Percentiles rank a stretch among this genome's conserved stretches.
Evolutionary conservation across 108 stramenopile species (phyloP).

Genomic region (Conticribra guillardii): DNA sequence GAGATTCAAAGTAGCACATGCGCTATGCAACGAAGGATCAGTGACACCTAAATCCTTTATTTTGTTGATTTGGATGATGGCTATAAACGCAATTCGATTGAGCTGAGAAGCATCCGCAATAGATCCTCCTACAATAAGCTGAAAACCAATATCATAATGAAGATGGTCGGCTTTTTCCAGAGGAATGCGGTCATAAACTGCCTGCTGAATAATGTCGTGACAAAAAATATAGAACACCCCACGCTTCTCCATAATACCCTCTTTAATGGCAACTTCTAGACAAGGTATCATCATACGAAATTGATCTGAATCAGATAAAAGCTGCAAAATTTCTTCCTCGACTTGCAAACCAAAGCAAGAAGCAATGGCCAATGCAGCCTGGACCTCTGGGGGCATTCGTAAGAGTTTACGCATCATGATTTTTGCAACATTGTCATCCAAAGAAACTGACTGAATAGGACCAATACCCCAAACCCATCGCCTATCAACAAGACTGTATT

Average conservation of each 20-base stretch:
- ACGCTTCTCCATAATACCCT: background rate
- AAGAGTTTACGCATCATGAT: background rate
- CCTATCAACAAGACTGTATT: background rate
- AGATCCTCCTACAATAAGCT: background rate
- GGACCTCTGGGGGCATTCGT: background rate
- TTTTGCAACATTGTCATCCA: background rate
- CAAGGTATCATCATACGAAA: background rate
- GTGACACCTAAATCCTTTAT: conserved; percentile 5
- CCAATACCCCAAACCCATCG: background rate
- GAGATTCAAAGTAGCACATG: too few species aligned
- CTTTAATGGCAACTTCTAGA: background rate
- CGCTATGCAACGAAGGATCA: background rate
- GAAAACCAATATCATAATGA: conserved; percentile 14
- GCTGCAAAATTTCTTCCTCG: background rate
- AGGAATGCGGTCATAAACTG: background rate
- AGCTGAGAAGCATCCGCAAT: background rate
- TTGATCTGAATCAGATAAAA: background rate
- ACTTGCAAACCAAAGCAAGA: background rate
- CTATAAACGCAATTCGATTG: background rate
- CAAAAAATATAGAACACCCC: background rate
- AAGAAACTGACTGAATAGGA: background rate
- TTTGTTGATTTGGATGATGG: conserved; percentile 22
- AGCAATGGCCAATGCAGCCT: background rate
- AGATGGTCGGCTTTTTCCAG: background rate
- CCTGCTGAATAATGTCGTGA: background rate